Percentiles rank a stretch among this genome's conserved stretches.
Conservation (phyloP, 2,329 filamentous ascomycete species). For the Acephala macrosclerotiorum region DNA sequence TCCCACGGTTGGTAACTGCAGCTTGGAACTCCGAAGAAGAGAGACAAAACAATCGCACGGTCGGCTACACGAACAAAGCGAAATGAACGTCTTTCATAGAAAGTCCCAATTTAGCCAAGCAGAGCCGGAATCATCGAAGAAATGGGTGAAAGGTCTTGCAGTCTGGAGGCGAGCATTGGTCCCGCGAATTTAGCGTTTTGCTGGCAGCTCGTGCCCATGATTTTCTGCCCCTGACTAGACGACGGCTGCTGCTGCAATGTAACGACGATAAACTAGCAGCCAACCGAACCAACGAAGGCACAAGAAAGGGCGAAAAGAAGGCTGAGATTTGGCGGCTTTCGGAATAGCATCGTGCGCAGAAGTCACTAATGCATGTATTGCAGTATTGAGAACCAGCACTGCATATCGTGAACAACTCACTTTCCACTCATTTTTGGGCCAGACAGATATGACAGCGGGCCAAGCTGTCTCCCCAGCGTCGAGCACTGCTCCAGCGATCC, state of each 20-base stretch:
- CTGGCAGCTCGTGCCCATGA: conserved; percentile 2
- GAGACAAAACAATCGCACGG: conserved; percentile 15
- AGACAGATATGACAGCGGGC: neutral
- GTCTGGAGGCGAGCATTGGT: too few relatives aligned
- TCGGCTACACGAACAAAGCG: conserved; percentile 14
- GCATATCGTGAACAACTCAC: conserved; percentile 6
- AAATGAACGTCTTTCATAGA: conserved; percentile 10
- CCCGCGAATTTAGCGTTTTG: neutral
- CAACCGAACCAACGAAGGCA: conserved; percentile 4
- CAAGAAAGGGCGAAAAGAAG: conserved; percentile 12
- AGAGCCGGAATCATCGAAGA: neutral
- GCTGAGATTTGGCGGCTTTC: conserved; percentile 2
- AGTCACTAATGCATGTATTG: conserved; percentile 7
- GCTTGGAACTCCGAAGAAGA: neutral
- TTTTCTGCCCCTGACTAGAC: conserved; percentile 10
- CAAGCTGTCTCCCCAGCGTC: neutral
- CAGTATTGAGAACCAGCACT: neutral
- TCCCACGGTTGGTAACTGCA: conserved; percentile 5
- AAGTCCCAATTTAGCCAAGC: conserved; percentile 4
- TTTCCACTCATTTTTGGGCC: neutral
- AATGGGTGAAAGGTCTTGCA: conserved; percentile 8
- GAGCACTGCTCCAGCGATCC: conserved; percentile 1
- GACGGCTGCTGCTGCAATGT: conserved; percentile 9
- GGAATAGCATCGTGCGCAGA: conserved; percentile 8
- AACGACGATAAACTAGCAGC: neutral